These are phyloP conservation scores for Diplotaxis tenuifolia DNA, from an alignment of 345 rosid genomes.

Conservation along the genomic window DNA sequence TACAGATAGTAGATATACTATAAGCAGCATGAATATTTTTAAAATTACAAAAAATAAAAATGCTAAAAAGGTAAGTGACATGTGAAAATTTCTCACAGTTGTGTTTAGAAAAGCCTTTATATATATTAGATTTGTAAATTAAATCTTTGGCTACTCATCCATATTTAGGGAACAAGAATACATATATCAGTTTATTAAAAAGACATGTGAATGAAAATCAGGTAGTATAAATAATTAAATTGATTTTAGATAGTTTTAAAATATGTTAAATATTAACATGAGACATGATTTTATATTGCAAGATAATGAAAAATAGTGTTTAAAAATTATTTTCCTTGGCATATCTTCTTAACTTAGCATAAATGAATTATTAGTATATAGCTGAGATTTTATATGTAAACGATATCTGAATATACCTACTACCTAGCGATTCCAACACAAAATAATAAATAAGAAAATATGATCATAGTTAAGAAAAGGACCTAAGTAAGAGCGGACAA, in stretches of 20 bases:
- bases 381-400: neutral
- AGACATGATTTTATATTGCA: neutral
- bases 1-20: neutral
- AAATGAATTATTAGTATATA: neutral
- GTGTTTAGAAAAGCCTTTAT: neutral
- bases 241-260: neutral
- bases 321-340: neutral
- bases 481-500: constrained; percentile 72
- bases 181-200: neutral
- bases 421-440: neutral
- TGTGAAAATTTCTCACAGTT: neutral
- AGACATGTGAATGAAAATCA: neutral
- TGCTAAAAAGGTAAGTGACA: neutral
- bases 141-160: neutral
- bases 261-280: neutral
- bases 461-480: neutral
- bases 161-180: neutral
- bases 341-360: neutral
- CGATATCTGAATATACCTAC: neutral
- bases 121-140: neutral
- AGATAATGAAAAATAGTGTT: neutral
- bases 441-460: neutral
- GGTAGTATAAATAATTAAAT: neutral
- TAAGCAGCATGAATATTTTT: neutral
- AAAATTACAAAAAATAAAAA: neutral